These are phyloP conservation scores for Pulveroboletus sp. DNA, from an alignment of 768 basidiomycete species.

Conservation along the genomic window DNA sequence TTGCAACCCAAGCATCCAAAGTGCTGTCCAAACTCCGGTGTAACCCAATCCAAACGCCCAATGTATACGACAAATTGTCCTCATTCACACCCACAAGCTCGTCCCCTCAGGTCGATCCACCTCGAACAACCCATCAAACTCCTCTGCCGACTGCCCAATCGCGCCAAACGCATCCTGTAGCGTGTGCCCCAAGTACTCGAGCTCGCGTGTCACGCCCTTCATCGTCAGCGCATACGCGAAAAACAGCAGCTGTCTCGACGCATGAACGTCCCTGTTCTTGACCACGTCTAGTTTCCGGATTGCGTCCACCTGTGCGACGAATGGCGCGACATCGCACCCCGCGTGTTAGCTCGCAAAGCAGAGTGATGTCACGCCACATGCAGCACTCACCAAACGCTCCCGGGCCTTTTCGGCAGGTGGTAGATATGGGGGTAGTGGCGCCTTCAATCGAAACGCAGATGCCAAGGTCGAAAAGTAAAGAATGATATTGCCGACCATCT, in stretches of 20 bases:
- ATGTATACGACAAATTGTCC: no score
- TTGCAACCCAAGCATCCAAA: no score
- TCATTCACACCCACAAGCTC: background rate
- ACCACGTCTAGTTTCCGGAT: slow-evolving; percentile 87
- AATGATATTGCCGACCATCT: slow-evolving; percentile 95
- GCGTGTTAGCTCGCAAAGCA: no score
- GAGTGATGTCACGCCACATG: background rate
- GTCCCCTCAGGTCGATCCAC: slow-evolving; percentile 12
- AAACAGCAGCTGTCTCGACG: slow-evolving; percentile 83
- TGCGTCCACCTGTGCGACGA: slow-evolving; percentile 60
- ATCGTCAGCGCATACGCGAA: slow-evolving; percentile 93
- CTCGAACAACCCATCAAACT: slow-evolving; percentile 79
- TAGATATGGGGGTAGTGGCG: slow-evolving; percentile 93
- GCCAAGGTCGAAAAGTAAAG: slow-evolving; percentile 82
- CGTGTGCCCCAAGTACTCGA: slow-evolving; percentile 76
- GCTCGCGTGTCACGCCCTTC: slow-evolving; percentile 89
- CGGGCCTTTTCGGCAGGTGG: slow-evolving; percentile 90
- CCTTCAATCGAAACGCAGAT: slow-evolving; percentile 78
- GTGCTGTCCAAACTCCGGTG: no score
- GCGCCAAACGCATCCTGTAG: slow-evolving; percentile 92
- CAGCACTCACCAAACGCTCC: slow-evolving; percentile 61
- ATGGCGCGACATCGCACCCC: no score
- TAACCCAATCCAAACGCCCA: no score
- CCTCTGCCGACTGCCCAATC: slow-evolving; percentile 76
- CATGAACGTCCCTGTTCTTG: slow-evolving; percentile 75